These are phyloP conservation scores for Aquilaria sinensis DNA, from an alignment of 345 rosid species.

Conservation along the genomic window DNA sequence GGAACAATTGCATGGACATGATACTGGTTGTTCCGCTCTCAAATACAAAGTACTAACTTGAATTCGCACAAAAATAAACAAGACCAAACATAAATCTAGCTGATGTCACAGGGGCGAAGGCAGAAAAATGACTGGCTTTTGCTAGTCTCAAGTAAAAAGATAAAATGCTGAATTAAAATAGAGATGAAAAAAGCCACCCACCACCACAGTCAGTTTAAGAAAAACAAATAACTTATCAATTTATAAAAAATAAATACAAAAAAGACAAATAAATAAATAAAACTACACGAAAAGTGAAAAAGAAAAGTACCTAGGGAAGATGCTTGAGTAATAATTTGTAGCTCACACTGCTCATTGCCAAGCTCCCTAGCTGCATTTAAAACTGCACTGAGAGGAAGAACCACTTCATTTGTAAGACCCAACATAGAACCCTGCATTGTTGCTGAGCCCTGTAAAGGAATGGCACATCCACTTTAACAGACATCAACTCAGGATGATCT, in stretches of 20 bases:
- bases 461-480: no score
- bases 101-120: background rate
- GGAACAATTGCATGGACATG: no score
- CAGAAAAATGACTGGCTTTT: background rate
- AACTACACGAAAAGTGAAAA: constrained; percentile 1
- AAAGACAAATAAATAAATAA: background rate
- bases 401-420: constrained; percentile 8
- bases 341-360: constrained; percentile 29
- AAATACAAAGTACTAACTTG: background rate
- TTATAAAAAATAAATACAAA: background rate
- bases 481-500: no score
- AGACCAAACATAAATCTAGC: no score
- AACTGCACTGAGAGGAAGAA: constrained; percentile 32
- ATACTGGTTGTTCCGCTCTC: background rate
- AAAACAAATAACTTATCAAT: background rate
- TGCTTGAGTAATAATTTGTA: constrained; percentile 57
- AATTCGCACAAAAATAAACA: background rate
- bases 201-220: background rate
- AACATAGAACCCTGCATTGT: constrained; percentile 1
- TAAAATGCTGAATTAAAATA: background rate
- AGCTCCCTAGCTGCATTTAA: constrained; percentile 27
- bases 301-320: constrained; percentile 37
- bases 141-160: background rate
- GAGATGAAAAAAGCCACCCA: background rate
- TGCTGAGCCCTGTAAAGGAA: constrained; percentile 5